Base-by-base conservation (phyloP, 192 early-diverging fungal genomes). In the Piromyces finnis region DNA sequence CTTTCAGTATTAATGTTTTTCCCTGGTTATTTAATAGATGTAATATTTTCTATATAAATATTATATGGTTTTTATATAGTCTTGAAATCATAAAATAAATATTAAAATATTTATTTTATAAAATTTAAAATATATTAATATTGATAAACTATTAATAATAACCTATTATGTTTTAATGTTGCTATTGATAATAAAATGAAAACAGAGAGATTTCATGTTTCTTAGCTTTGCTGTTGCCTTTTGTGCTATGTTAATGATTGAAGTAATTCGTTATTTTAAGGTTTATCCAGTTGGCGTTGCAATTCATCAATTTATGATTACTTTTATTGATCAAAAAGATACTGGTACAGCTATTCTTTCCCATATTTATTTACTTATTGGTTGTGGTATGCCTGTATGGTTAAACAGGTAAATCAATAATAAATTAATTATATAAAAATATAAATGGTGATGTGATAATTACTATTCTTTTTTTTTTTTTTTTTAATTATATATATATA, bases 361-460 rank as follows among this genome's bases (percentile, higher is more conserved):
- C 30, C 97, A 99, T 81, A 84, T 98, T 51, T 97, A 97, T 79
- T 85, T 99, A 27, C 83, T 99, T 14, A 35, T 95, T 28, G 97
- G 97, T 12, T 99, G 97, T 83, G 96, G 96, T 3, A 81, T 91
- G 27, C 93, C 96, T 0, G 92, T 98, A 29, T 99, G 95, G 95
- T 84, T 97, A 29, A 89, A 88, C 82, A 85, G 91, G 92, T 92
- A 80, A 78, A 51, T 22, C 2, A 51, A 22, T 22, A 22, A 22
- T 22, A 51, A 15, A 39, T 29, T 36, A 28, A 29, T 78, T 28
- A 14, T 3, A 35, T 29, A 30, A 12, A 9, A 78, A 22, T 30
- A 29, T 29, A 18, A 4, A 5, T 28, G 37, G 37, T 78, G 14
- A 41, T 30, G 30, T 41, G 28, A 36, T 29, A 82, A 30, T 16